Conservation (phyloP, 768 basidiomycete genomes). For the Pulveroboletus sp. region DNA sequence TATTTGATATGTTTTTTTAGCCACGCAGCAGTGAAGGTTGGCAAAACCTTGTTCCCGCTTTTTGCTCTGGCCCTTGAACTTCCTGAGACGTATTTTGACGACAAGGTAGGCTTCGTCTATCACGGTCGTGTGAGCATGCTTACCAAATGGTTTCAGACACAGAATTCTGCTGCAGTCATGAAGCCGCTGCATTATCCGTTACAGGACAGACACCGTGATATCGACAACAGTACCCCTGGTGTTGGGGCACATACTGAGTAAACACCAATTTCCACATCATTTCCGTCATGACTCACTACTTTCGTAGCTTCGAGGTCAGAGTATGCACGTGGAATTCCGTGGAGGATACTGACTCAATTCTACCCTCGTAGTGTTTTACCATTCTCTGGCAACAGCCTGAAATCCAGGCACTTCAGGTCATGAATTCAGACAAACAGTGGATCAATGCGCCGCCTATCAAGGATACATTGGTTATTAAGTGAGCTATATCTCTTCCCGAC, state of each 20-base stretch:
- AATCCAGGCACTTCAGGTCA: conserved; percentile 76
- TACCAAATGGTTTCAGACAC: conserved; percentile 40
- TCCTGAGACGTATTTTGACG: conserved; percentile 57
- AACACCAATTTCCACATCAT: not conserved
- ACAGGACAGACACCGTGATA: conserved; percentile 45
- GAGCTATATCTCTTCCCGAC: conserved; percentile 9
- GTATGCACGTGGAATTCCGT: not conserved
- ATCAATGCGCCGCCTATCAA: conserved; percentile 75
- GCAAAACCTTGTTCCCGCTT: conserved; percentile 60
- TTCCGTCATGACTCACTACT: not conserved
- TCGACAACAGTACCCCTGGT: conserved; percentile 68
- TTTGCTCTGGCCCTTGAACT: conserved; percentile 68
- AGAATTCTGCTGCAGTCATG: conserved; percentile 63
- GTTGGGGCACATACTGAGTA: conserved; percentile 84
- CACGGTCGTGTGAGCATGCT: not conserved
- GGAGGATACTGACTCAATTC: not conserved
- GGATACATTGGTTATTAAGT: conserved; percentile 88
- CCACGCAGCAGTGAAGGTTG: conserved; percentile 52
- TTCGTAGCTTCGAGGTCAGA: conserved; percentile 41
- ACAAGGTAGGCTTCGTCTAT: conserved; percentile 45
- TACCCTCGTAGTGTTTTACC: conserved; percentile 65
- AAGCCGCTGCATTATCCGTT: conserved; percentile 74
- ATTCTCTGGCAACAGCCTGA: conserved; percentile 80
- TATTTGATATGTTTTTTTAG: conserved; percentile 36
- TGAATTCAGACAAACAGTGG: conserved; percentile 77